Base-by-base conservation (phyloP, 345 rosid species). In the Pistacia integerrima region DNA sequence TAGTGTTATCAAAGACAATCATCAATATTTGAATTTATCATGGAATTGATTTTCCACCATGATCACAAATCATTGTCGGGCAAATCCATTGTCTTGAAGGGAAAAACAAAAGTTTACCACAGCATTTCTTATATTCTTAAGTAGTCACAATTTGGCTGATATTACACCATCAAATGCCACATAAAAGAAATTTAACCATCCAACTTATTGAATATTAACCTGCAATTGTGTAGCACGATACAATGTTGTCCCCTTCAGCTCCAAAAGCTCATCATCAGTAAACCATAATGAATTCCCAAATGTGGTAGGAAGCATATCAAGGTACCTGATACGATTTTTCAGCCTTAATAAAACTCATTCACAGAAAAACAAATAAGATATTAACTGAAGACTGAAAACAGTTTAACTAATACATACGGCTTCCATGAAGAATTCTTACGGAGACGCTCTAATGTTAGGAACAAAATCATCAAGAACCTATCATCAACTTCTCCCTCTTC, bases 251-350 rank as follows among this genome's bases (percentile, higher is more conserved):
- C 98, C 99, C 72, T 83, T 87, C 20, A 94, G 89, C 87, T 89
- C 93, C 69, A 78, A 75, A 65, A 93, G 82, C 81, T 94, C 99
- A 77, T 88, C 92, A 75, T 88, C 90, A 1, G 87, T 86, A 84
- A 93, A 93, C 98, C 98, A 94, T 74, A 94, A 89, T 44, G 99
- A 93, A 82, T 91, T 91, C 75, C 89, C 88, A 69, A 91, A 93
- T 17, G 87, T 83, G 74, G 86, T 70, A 52, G 99, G 98, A 82
- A 94, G 98, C 97, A 93, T 84, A 77, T 94, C 94, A 80, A 94
- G 86, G 77, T 94, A 93, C 90, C 99, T 94, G 72, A 69, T 55
- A 63, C 28, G 59, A 74, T 9, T 44, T 70, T 73, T 75, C 67
- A 67, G 60, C 41, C 48, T 57, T 75, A 67, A 72, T 74, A 61